A percentile compares a stretch with the other conserved stretches of the same genome.
Evolutionary conservation across 2,329 filamentous ascomycete species (phyloP).

Genomic region (Phyllosticta citribraziliensis): DNA sequence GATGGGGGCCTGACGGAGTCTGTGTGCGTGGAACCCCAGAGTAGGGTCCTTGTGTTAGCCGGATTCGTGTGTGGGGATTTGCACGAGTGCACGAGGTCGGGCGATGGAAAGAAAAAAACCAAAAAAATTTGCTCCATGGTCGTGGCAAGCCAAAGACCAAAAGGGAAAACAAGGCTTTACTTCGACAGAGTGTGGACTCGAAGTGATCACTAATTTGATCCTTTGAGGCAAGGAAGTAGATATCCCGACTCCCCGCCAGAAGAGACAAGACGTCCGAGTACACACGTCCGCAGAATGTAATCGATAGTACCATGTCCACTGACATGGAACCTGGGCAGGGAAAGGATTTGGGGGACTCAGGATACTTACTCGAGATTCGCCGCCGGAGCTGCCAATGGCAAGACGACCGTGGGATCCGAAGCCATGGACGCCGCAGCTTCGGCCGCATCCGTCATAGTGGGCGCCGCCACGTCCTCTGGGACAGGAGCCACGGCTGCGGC

Average conservation of each 20-base stretch:
- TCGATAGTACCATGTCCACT: too few relatives aligned
- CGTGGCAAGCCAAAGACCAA: too few relatives aligned
- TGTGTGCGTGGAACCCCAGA: background rate
- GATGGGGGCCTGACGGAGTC: background rate
- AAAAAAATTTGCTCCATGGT: too few relatives aligned
- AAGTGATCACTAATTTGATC: too few relatives aligned
- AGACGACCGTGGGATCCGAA: background rate
- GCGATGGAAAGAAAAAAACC: background rate
- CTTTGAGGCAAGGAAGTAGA: too few relatives aligned
- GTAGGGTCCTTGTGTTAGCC: background rate
- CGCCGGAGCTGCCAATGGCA: background rate
- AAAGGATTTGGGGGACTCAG: background rate
- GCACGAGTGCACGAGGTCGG: background rate
- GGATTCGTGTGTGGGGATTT: background rate
- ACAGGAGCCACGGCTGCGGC: background rate
- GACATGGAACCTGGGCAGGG: background rate
- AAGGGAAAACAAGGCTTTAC: too few relatives aligned
- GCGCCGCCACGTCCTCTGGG: background rate
- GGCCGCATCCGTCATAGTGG: background rate
- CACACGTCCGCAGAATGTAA: too few relatives aligned
- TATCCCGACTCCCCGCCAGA: too few relatives aligned
- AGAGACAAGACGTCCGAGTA: too few relatives aligned
- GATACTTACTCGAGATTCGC: slow-evolving; percentile 2
- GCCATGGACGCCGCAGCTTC: background rate
- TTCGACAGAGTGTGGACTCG: too few relatives aligned